These are phyloP conservation scores for Takashimella koratensis DNA, from an alignment of 1,284 basidiomycete genomes.

Conservation along the genomic window DNA sequence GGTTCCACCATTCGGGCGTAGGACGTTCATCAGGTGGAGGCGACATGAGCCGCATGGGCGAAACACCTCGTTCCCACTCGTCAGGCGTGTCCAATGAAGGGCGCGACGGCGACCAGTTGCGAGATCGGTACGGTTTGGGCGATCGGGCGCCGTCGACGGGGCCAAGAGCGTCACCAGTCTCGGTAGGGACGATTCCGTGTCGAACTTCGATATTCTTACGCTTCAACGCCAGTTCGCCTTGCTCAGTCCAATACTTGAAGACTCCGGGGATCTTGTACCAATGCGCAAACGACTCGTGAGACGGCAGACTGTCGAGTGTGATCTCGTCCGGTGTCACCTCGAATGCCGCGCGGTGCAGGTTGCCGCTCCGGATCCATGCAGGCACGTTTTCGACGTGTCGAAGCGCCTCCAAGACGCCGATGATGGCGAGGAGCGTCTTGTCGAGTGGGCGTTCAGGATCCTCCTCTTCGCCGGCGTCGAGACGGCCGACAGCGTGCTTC, in stretches of 20 bases:
- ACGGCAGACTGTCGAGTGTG: slow-evolving; percentile 28
- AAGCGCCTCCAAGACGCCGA: slow-evolving; percentile 45
- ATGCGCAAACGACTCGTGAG: slow-evolving; percentile 26
- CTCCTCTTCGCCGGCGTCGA: neutral
- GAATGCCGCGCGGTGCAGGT: slow-evolving; percentile 13
- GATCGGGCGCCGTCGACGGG: neutral
- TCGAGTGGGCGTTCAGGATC: slow-evolving; percentile 13
- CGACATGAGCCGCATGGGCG: neutral
- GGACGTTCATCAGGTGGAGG: neutral
- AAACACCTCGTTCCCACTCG: neutral
- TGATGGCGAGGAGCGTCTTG: slow-evolving; percentile 37
- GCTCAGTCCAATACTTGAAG: slow-evolving; percentile 25
- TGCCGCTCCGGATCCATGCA: slow-evolving; percentile 42
- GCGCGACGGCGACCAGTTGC: neutral
- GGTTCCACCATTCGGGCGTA: slow-evolving; percentile 1
- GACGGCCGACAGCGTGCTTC: neutral
- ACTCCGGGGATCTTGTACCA: slow-evolving; percentile 29
- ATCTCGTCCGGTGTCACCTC: slow-evolving; percentile 1
- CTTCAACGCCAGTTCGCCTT: slow-evolving; percentile 27
- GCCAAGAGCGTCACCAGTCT: neutral
- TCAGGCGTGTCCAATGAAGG: neutral
- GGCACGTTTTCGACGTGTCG: slow-evolving; percentile 37
- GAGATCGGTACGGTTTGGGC: neutral
- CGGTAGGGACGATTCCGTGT: slow-evolving; percentile 20
- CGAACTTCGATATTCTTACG: slow-evolving; percentile 30